A percentile compares a stretch with the other conserved stretches of the same genome.
Evolutionary conservation across 129 eudicot species (phyloP).

Genomic region (Kitagawia praeruptora): DNA sequence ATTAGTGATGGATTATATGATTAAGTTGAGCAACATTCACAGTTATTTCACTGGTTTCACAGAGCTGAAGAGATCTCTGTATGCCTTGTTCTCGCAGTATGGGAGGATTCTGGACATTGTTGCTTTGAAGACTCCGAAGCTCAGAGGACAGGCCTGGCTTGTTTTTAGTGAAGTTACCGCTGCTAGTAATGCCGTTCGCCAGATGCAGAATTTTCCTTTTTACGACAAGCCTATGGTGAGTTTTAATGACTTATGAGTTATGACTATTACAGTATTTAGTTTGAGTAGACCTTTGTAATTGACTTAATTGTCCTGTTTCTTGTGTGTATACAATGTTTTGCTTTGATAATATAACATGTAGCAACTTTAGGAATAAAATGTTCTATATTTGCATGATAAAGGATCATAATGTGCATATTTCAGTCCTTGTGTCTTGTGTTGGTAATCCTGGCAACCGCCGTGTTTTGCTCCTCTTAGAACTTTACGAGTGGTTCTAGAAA

Average conservation of each 20-base stretch:
- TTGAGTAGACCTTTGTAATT: background rate
- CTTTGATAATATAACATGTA: background rate
- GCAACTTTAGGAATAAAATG: background rate
- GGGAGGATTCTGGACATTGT: conserved; percentile 95
- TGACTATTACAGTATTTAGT: background rate
- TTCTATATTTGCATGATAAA: background rate
- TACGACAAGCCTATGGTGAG: conserved; percentile 95
- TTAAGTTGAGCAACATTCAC: conserved; percentile 7
- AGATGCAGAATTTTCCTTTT: conserved; percentile 94
- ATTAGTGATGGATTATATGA: background rate
- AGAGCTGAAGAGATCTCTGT: conserved; percentile 97
- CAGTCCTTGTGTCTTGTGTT: background rate
- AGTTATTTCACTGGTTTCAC: conserved; percentile 28
- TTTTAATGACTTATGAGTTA: background rate
- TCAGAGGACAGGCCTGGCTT: conserved; percentile 95
- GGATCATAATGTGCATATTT: background rate
- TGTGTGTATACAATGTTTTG: background rate
- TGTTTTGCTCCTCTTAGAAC: background rate
- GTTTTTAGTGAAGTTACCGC: conserved; percentile 97
- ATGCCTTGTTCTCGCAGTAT: conserved; percentile 92
- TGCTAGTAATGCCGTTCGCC: conserved; percentile 97
- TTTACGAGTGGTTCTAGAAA: background rate
- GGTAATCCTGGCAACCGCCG: background rate
- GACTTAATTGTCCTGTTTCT: background rate
- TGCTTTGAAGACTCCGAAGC: conserved; percentile 83